Conservation (phyloP, 495 filamentous ascomycete species). For the Neurospora hispaniola region DNA sequence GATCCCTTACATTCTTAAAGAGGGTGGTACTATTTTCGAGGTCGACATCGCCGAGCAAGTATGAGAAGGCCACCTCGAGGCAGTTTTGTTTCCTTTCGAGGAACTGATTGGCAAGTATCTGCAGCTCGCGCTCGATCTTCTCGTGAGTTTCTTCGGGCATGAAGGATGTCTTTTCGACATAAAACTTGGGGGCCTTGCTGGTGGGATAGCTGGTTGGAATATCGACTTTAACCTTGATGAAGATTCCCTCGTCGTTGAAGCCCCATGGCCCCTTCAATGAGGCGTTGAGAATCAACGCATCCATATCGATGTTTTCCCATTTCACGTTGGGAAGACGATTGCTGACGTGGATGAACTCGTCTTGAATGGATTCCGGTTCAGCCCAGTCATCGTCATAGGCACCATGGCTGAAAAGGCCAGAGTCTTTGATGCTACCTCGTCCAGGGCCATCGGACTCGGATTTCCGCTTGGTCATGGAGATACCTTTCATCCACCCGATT, state of each 20-base stretch:
- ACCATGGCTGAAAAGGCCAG: slow-evolving; percentile 32
- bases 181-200: slow-evolving; percentile 52
- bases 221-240: slow-evolving; percentile 66
- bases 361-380: slow-evolving; percentile 66
- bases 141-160: slow-evolving; percentile 58
- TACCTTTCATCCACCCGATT: slow-evolving; percentile 89
- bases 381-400: slow-evolving; percentile 53
- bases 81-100: slow-evolving; percentile 61
- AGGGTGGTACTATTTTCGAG: slow-evolving; percentile 61
- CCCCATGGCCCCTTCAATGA: slow-evolving; percentile 88
- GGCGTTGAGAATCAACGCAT: slow-evolving; percentile 56
- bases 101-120: slow-evolving; percentile 59
- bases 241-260: slow-evolving; percentile 53
- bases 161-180: slow-evolving; percentile 66
- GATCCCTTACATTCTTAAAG: slow-evolving; percentile 51
- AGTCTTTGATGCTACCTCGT: slow-evolving; percentile 30
- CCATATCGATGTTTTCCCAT: slow-evolving; percentile 79
- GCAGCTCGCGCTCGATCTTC: slow-evolving; percentile 55
- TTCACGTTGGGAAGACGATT: slow-evolving; percentile 73
- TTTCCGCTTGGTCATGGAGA: slow-evolving; percentile 63
- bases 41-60: slow-evolving; percentile 73
- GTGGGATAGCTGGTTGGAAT: slow-evolving; percentile 74
- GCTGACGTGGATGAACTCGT: slow-evolving; percentile 78
- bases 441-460: slow-evolving; percentile 20
- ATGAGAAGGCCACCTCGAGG: slow-evolving; percentile 71